A percentile compares a stretch with the other conserved stretches of the same genome.
phyloP scores from a whole-genome alignment of 352 stramenopile species.

The Discostella stelligera region DNA sequence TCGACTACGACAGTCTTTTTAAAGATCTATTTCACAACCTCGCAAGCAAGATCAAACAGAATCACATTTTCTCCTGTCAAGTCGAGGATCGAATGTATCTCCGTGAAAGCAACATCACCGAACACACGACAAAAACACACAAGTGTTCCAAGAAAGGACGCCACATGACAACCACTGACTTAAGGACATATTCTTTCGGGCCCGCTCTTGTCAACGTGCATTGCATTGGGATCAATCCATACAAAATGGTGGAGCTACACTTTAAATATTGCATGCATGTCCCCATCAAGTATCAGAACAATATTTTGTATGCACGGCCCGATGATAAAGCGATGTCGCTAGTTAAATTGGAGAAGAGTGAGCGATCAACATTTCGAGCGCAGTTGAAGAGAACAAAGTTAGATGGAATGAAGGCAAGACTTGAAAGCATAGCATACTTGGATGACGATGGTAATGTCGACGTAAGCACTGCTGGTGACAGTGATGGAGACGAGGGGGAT shows the following conservation, averaged over 20 bases:
- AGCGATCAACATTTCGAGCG: too few species aligned
- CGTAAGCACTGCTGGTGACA: too few species aligned
- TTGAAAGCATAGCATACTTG: too few species aligned
- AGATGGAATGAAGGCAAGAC: too few species aligned
- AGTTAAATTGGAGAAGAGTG: neutral
- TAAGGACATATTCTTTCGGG: neutral
- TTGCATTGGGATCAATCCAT: conserved; percentile 6
- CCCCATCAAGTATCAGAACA: neutral
- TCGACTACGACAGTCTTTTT: too few species aligned
- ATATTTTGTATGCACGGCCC: neutral
- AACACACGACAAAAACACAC: neutral
- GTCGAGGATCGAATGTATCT: neutral
- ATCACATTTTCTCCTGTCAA: neutral
- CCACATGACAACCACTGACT: neutral
- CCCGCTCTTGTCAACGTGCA: neutral
- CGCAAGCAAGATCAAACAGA: neutral
- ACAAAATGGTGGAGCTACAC: neutral
- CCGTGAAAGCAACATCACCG: neutral
- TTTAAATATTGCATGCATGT: too few species aligned
- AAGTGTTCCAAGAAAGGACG: neutral
- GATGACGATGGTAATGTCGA: too few species aligned
- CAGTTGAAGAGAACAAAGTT: too few species aligned
- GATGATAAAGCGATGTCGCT: neutral
- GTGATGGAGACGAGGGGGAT: too few species aligned
- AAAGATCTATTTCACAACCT: neutral